Percentiles rank a stretch among this genome's conserved stretches.
These are phyloP conservation scores for Dendrobium nobile DNA, from an alignment of 106 monocot species.

Conservation along the genomic window DNA sequence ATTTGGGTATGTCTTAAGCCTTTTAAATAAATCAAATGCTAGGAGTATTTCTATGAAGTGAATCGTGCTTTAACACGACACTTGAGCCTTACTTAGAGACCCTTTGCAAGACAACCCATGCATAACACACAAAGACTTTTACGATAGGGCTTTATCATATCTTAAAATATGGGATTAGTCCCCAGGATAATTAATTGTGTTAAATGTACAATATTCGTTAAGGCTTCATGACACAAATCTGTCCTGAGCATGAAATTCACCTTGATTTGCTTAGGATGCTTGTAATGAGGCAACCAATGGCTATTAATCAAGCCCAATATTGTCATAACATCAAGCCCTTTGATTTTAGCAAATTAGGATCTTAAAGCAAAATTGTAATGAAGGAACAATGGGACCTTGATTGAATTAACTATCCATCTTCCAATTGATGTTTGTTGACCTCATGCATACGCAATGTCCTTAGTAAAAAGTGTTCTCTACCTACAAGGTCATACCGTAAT, in stretches of 20 bases:
- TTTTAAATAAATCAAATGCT: background rate
- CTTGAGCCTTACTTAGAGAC: background rate
- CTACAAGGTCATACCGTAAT: background rate
- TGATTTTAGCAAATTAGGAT: no score
- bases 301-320: no score
- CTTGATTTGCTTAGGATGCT: no score
- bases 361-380: no score
- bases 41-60: background rate
- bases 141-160: background rate
- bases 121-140: no score
- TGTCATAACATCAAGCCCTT: no score
- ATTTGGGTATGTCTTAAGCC: background rate
- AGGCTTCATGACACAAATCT: background rate
- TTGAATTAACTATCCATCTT: no score
- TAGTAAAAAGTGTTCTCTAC: background rate
- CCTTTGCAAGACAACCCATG: background rate
- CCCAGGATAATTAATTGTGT: background rate
- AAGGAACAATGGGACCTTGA: no score
- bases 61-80: background rate
- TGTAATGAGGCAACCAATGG: no score
- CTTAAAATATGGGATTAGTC: background rate
- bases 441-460: background rate
- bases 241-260: no score
- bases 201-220: background rate
- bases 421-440: no score